Base-by-base conservation (phyloP, 768 basidiomycete genomes). In the Trametes maxima region DNA sequence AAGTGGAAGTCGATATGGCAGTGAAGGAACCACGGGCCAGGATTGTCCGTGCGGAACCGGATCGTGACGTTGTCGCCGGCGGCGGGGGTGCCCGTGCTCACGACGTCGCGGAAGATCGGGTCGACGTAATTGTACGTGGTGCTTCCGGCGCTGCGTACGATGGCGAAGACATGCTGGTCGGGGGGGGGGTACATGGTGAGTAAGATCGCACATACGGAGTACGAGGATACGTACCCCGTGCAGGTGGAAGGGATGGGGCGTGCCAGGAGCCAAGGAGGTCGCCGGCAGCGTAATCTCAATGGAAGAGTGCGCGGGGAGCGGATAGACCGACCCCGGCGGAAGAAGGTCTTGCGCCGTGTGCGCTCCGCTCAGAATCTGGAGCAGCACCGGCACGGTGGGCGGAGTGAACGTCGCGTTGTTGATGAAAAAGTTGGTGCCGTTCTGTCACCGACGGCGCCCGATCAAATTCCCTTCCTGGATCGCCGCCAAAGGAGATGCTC, bases 301-400 rank as follows among this genome's bases (percentile, higher is more conserved):
- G 57, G 54, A n/a, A 3, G 50, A 21, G 35, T 82, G 78, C 11
- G 69, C 70, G 0, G 81, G 80, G n/a, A 85, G 69, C 7, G 72
- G 59, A 59, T 78, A 79, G 6, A 85, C 73, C 11, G 72, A 72
- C 2, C 80, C 82, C 0, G 68, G 28, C 73, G 78, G 61, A 68
- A 75, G 39, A 22, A 83, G 63, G 37, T 77, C 75, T 35, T 75
- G 71, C 0, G 79, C 76, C 0, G 60, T 63, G 16, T 72, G 70
- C 2, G 75, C 72, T 13, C 40, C 40, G 40, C 40, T 42, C 40
- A 42, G 40, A 13, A 42, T 42, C n/a, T 42, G 40, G 14, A 82
- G 72, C 14, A 84, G 68, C 7, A 79, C 78, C 1, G 81, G 81
- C 0, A 74, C 72, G 19, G 67, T 71, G 0, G 81, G 80, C 1